Evolutionary conservation across 306 rosid species (phyloP), one percentile per base, ranked within the genome.

Genomic region (Inga oerstediana): DNA sequence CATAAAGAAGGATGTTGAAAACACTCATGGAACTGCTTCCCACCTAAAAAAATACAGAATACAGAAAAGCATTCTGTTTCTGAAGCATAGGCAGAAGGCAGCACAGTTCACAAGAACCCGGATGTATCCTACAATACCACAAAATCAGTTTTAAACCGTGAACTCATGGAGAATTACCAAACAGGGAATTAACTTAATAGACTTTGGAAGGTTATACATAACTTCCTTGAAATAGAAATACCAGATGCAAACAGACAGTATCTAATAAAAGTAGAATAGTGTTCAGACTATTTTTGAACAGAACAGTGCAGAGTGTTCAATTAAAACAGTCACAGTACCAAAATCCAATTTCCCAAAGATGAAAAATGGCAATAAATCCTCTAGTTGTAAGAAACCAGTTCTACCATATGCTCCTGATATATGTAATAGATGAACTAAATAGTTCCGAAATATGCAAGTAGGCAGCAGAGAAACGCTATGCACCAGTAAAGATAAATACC

Each of bases 31-130:
- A 65, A 81, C 43, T 71, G 71, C 81, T 70, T 75, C 89, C 74
- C 84, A 96, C 99, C 99, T 96, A 85, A 91, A 61, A 79, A 96
- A 91, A 76, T 96, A 96, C 51, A 96, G 94, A 80, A 90, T 35
- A 13, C 96, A 88, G 90, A 96, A 96, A 73, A 92, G 49, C 22
- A 76, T 52, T 87, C 91, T 96, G 97, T 91, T 90, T 72, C 88
- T 86, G 90, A 88, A 93, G 92, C 99, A 91, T 46, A 82, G 64
- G 41, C 87, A 89, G 86, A 93, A 96, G 41, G 98, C 98, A 86
- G 85, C 61, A 80, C 91, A 78, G 89, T 93, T 96, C 75, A 92
- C 86, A 82, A 96, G 89, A 84, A 93, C 85, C 89, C 99, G 89
- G 17, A 88, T 82, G 83, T 96, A 96, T 76, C 99, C 99, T 96